A percentile compares a stretch with the other conserved stretches of the same genome.
These are phyloP conservation scores for Phallus indusiatus DNA, from an alignment of 768 basidiomycete genomes.

Conservation along the genomic window DNA sequence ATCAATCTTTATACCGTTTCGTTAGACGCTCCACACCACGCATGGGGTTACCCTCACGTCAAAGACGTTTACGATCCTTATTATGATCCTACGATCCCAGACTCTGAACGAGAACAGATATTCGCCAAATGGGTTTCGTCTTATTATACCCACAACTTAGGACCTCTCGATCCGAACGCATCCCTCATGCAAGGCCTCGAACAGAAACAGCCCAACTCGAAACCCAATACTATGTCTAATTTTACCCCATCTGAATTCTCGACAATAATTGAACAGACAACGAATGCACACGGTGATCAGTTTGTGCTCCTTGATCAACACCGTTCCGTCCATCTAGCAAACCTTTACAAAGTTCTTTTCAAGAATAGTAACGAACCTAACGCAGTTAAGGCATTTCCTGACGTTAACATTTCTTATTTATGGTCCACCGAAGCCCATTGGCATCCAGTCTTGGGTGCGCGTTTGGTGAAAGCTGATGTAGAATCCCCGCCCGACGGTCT, in stretches of 20 bases:
- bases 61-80: neutral
- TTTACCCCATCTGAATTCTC: neutral
- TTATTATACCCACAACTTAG: neutral
- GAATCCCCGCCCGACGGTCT: neutral
- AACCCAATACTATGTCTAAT: neutral
- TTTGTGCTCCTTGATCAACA: neutral
- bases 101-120: neutral
- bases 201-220: neutral
- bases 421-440: constrained; percentile 3
- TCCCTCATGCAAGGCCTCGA: neutral
- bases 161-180: neutral
- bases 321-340: neutral
- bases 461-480: neutral
- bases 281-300: neutral
- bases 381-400: neutral
- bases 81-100: neutral
- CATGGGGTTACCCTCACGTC: neutral
- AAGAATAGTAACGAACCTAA: neutral
- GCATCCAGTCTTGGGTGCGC: neutral
- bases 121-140: neutral
- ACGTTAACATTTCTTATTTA: constrained; percentile 3
- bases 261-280: neutral
- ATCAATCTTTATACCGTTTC: neutral
- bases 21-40: constrained; percentile 1
- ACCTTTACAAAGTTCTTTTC: neutral